phyloP scores from a whole-genome alignment of 148 eudicot species.

The Simmondsia chinensis region DNA sequence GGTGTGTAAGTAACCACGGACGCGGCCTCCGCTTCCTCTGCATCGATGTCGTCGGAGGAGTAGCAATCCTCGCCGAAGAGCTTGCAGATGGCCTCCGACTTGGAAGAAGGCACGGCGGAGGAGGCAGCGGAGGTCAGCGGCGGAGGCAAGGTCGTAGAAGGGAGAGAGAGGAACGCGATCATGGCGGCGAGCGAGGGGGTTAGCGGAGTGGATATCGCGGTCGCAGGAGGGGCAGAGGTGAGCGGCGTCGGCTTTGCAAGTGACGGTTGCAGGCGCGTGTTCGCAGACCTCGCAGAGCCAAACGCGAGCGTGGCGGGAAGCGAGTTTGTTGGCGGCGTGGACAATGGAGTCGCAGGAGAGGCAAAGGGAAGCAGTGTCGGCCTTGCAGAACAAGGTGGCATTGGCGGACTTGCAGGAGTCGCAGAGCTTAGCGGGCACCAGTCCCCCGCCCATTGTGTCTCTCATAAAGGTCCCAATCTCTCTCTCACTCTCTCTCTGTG shows the following conservation, averaged over 20 bases:
- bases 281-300: constrained; percentile 64
- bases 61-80: constrained; percentile 18
- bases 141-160: constrained; percentile 18
- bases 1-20: constrained; percentile 27
- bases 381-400: constrained; percentile 62
- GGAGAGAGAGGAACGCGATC: constrained; percentile 46
- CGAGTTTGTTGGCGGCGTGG: constrained; percentile 43
- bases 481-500: background rate
- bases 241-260: constrained; percentile 66
- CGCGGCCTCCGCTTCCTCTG: constrained; percentile 22
- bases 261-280: constrained; percentile 44
- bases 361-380: constrained; percentile 62
- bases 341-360: constrained; percentile 48
- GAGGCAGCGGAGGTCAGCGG: constrained; percentile 1
- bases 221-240: constrained; percentile 50
- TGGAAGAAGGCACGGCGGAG: constrained; percentile 6
- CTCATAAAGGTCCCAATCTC: background rate
- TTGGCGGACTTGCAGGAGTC: constrained; percentile 53
- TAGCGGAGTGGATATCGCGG: constrained; percentile 59
- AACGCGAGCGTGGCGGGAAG: constrained; percentile 40
- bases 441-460: constrained; percentile 9
- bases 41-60: constrained; percentile 24
- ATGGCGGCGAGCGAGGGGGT: constrained; percentile 54
- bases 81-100: constrained; percentile 17
- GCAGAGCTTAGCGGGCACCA: constrained; percentile 37